These are phyloP conservation scores for Aurantiochytrium sp. DNA, from an alignment of 108 stramenopile species.

Conservation along the genomic window DNA sequence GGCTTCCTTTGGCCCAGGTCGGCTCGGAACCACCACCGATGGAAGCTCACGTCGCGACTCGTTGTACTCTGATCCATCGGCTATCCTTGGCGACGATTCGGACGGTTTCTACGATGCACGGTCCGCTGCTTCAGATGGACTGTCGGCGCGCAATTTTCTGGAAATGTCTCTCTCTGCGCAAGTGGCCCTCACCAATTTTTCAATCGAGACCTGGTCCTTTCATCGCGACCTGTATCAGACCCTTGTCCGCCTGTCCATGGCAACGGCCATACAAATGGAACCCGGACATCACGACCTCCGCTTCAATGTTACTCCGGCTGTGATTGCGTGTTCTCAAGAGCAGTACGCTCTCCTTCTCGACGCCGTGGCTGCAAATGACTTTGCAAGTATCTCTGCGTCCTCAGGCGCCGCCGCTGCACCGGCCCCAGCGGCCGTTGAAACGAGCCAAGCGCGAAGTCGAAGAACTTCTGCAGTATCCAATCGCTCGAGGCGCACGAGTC, in stretches of 20 bases:
- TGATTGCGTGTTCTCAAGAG: neutral
- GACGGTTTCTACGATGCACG: neutral
- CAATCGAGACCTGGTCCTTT: neutral
- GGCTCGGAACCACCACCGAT: neutral
- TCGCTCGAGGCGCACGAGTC: no score
- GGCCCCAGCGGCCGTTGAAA: no score
- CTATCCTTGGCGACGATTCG: neutral
- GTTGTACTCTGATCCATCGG: neutral
- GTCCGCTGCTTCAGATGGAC: neutral
- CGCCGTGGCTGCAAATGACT: neutral
- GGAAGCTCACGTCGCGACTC: neutral
- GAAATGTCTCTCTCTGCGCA: neutral
- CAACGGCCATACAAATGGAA: neutral
- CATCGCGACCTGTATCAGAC: neutral
- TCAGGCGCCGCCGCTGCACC: no score
- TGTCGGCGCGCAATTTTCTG: neutral
- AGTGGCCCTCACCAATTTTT: neutral
- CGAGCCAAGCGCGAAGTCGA: no score
- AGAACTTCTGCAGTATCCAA: no score
- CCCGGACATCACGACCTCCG: neutral
- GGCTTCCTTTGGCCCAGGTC: neutral
- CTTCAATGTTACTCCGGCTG: neutral
- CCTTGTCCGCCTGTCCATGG: neutral
- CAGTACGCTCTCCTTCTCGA: neutral
- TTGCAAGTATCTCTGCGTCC: neutral